Base-by-base conservation (phyloP, 2,329 filamentous ascomycete genomes). In the Aspergillus sp. region DNA sequence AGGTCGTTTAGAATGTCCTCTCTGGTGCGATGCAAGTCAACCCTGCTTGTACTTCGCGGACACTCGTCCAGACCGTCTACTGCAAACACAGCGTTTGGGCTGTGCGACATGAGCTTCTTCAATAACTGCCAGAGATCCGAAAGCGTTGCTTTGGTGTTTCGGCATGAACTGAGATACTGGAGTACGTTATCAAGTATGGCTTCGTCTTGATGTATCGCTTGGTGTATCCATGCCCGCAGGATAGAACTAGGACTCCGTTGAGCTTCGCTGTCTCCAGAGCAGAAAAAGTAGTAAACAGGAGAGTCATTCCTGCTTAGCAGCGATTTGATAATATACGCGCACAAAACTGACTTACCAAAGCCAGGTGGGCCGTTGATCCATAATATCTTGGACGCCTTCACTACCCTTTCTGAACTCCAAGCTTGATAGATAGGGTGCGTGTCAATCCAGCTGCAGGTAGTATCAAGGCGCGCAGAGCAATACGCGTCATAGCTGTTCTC, bases 41-140 rank as follows among this genome's bases (percentile, higher is more conserved):
- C 11, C 8, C 49, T 18, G 4, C 11, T n/a, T n/a, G 39, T 52
- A 5, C 24, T 32, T 20, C 49, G 38, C 12, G 49, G 49, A 20
- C 49, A 52, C 24, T 53, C 51, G 13, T 53, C 51, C 4, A 53
- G 22, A 9, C 51, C 51, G 18, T 53, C 51, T 2, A 53, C 32
- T 6, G 47, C 30, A 20, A 47, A 53, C 6, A 47, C 17, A 20
- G 20, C 5, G 12, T 17, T 26, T 20, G 43, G 13, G 3, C 5
- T 34, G 32, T 38, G 50, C 9, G 51, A 30, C 17, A 39, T 9
- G 6, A 53, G 22, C 5, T 24, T 18, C 6, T 38, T n/a, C 5
- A 47, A 20, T 36, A 53, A 4, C 4, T 20, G 20, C 26, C 38
- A 43, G 8, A 52, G 22, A 20, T 52, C 49, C 2, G 49, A 52